phyloP scores from a whole-genome alignment of 148 eudicot species.

The Vaccinium macrocarpon region DNA sequence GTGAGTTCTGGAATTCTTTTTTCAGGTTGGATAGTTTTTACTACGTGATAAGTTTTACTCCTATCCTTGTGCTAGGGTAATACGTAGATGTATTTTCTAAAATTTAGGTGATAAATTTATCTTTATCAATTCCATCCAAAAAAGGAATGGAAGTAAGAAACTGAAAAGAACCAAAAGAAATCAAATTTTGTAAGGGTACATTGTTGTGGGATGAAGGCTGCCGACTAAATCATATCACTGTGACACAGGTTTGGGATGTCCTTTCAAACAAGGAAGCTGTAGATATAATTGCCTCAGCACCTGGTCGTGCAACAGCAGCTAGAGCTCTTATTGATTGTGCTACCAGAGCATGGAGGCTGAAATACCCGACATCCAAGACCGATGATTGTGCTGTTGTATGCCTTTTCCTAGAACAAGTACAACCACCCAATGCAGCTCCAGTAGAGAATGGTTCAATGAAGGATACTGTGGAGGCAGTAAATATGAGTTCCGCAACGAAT shows the following conservation, averaged over 20 bases:
- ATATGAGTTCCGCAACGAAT: neutral
- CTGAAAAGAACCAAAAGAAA: neutral
- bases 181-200: neutral
- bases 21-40: neutral
- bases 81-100: neutral
- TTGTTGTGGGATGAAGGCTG: neutral
- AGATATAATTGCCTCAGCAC: conserved; percentile 56
- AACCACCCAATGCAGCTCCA: conserved; percentile 14
- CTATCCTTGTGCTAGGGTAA: neutral
- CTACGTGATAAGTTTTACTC: neutral
- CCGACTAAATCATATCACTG: conserved; percentile 5
- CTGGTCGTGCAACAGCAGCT: conserved; percentile 50
- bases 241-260: conserved; percentile 69
- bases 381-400: conserved; percentile 64
- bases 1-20: neutral
- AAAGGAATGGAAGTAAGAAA: neutral
- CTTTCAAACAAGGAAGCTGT: conserved; percentile 67
- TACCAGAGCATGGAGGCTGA: conserved; percentile 59
- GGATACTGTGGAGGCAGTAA: conserved; percentile 15
- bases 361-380: conserved; percentile 57
- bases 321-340: conserved; percentile 61
- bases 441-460: conserved; percentile 12
- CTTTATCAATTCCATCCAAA: neutral
- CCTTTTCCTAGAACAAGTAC: conserved; percentile 35
- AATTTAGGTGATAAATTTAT: neutral